Evolutionary conservation across 345 rosid species (phyloP).

Genomic region (Bruguiera sexangula): DNA sequence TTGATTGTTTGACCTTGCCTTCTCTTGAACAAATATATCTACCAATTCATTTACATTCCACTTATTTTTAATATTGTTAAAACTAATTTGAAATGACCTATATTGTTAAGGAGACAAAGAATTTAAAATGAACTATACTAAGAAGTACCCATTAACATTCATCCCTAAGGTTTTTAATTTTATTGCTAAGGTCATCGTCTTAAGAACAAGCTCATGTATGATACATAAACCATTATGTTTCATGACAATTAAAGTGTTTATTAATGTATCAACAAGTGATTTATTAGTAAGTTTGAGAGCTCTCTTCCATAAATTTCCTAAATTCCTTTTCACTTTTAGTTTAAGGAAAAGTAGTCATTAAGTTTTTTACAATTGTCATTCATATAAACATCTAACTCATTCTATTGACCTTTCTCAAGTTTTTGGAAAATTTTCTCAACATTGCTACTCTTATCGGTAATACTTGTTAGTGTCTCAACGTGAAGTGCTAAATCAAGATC

Average conservation of each 20-base stretch:
- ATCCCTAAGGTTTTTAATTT: not conserved
- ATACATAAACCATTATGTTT: not conserved
- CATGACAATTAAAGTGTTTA: not conserved
- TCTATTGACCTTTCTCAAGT: constrained; percentile 12
- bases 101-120: not conserved
- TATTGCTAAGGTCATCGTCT: not conserved
- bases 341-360: not conserved
- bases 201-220: not conserved
- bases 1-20: not conserved
- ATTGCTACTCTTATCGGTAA: not conserved
- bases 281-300: not conserved
- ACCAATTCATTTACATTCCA: constrained; percentile 3
- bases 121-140: not conserved
- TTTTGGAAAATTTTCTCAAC: constrained; percentile 3
- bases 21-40: not conserved
- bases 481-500: no score
- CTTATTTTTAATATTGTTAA: not conserved
- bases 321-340: constrained; percentile 12
- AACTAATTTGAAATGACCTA: constrained; percentile 12
- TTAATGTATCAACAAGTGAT: not conserved
- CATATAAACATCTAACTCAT: no score
- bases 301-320: constrained; percentile 8
- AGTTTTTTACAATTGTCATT: no score
- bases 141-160: not conserved
- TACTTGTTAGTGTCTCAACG: no score